Conservation (phyloP, 2,329 filamentous ascomycete species). For the Neofusicoccum laricinum region DNA sequence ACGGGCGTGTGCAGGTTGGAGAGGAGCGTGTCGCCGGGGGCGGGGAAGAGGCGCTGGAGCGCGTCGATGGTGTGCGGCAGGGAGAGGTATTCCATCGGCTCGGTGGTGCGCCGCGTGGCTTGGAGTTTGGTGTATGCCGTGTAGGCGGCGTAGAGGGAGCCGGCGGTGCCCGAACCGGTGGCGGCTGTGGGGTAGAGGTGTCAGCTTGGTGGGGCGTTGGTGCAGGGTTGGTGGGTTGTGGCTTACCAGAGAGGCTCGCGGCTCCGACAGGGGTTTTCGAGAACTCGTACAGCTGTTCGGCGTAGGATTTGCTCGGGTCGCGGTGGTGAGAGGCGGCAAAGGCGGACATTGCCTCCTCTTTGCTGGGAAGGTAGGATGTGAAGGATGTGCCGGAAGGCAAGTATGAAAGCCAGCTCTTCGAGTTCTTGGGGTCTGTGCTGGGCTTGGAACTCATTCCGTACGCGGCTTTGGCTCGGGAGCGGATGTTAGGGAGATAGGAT, state of each 20-base stretch:
- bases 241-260: constrained; percentile 41
- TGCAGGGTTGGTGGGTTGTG: too few relatives aligned
- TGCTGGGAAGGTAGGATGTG: constrained; percentile 45
- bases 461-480: background rate
- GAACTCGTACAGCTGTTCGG: constrained; percentile 50
- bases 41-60: constrained; percentile 34
- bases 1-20: constrained; percentile 47
- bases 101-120: constrained; percentile 28
- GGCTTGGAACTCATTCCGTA: background rate
- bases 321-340: constrained; percentile 45
- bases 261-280: constrained; percentile 51
- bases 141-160: constrained; percentile 48
- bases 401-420: constrained; percentile 46
- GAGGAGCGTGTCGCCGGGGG: constrained; percentile 33
- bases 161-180: constrained; percentile 47
- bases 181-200: constrained; percentile 29
- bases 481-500: constrained; percentile 39
- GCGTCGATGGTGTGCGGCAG: constrained; percentile 45
- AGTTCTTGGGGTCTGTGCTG: constrained; percentile 18
- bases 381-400: constrained; percentile 48
- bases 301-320: constrained; percentile 48
- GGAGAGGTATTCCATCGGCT: constrained; percentile 46
- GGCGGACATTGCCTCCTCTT: constrained; percentile 42
- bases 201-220: too few relatives aligned
- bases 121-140: constrained; percentile 41